Evolutionary conservation across 2,329 filamentous ascomycete genomes (phyloP).

Genomic region (Aureobasidium zeae): DNA sequence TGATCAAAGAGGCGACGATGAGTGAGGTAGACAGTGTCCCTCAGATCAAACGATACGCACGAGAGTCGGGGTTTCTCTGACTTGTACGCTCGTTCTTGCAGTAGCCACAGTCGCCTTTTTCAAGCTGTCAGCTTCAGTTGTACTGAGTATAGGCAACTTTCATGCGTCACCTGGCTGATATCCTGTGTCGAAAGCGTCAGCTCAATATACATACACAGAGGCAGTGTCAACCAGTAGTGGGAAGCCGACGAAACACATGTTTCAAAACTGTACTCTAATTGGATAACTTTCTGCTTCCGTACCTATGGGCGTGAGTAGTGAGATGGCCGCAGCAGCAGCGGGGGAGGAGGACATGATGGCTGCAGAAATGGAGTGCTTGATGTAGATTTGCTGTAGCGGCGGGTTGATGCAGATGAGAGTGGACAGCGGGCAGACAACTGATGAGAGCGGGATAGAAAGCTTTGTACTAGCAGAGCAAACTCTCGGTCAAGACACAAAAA

Average conservation of each 20-base stretch:
- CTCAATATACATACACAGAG: conserved; percentile 1
- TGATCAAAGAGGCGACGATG: not conserved
- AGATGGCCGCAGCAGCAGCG: not conserved
- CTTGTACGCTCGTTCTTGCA: conserved; percentile 40
- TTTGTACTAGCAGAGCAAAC: not conserved
- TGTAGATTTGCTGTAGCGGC: not conserved
- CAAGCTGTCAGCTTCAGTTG: not conserved
- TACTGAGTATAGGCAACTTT: not conserved
- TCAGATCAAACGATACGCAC: conserved; percentile 32
- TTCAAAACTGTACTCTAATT: not conserved
- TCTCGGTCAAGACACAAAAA: too few species aligned
- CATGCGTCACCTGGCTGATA: conserved; percentile 29
- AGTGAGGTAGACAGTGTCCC: not conserved
- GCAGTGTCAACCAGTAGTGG: not conserved
- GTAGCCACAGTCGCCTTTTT: conserved; percentile 38
- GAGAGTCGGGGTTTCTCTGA: conserved; percentile 39
- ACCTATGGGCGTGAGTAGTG: conserved; percentile 15
- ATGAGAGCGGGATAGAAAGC: not conserved
- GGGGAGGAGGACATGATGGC: conserved; percentile 15
- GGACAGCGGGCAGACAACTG: too few species aligned
- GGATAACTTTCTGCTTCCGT: not conserved
- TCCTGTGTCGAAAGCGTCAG: conserved; percentile 32
- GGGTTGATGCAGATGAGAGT: not conserved
- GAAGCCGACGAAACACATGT: conserved; percentile 1
- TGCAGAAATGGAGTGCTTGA: too few species aligned